Conservation (phyloP, 495 filamentous ascomycete species). For the Penicillium paradoxum region DNA sequence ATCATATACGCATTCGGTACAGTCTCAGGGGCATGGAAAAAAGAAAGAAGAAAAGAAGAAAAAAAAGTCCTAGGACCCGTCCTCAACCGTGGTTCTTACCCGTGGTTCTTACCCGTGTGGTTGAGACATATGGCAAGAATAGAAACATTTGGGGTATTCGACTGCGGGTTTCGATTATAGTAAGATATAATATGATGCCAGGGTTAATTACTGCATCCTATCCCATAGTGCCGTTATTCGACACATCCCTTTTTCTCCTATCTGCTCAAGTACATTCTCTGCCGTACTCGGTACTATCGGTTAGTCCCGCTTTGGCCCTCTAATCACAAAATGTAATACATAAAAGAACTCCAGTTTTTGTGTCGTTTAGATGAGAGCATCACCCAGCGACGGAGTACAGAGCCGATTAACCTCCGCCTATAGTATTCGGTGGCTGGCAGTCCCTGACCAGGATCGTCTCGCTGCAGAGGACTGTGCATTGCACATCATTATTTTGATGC, state of each 20-base stretch:
- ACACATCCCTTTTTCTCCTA: background rate
- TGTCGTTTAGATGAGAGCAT: background rate
- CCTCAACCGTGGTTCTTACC: constrained; percentile 16
- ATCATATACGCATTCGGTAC: background rate
- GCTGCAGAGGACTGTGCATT: constrained; percentile 15
- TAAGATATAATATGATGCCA: no score
- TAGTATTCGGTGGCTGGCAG: constrained; percentile 1
- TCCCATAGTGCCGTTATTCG: no score
- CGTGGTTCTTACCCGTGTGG: constrained; percentile 9
- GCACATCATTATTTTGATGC: constrained; percentile 18
- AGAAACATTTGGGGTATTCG: background rate
- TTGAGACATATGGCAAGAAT: no score
- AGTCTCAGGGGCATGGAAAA: background rate
- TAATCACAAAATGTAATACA: constrained; percentile 1
- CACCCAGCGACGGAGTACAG: constrained; percentile 8
- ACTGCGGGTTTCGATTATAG: background rate
- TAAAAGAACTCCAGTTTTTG: constrained; percentile 1
- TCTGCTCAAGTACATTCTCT: background rate
- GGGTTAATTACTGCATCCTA: no score
- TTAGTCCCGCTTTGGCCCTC: background rate
- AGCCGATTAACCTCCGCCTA: constrained; percentile 7
- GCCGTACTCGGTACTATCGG: no score
- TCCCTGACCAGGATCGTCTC: constrained; percentile 6
- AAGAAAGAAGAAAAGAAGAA: background rate
- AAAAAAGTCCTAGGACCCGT: constrained; percentile 11